Conservation (phyloP, 495 filamentous ascomycete species). For the Melanomma pulvis-pyrius region DNA sequence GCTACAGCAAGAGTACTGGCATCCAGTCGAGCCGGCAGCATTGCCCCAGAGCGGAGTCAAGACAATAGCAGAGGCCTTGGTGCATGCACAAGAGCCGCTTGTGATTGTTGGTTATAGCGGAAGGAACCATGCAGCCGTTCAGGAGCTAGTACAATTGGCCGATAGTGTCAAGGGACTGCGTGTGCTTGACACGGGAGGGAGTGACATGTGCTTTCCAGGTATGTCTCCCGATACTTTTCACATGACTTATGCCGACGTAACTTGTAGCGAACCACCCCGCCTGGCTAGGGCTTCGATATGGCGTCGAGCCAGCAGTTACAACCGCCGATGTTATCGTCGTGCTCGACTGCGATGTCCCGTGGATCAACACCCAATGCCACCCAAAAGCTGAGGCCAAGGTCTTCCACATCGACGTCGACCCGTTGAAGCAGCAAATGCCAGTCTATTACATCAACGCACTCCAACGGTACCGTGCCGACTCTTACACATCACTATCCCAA, state of each 20-base stretch:
- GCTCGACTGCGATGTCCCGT: slow-evolving; percentile 77
- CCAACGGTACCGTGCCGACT: slow-evolving; percentile 75
- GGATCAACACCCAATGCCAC: slow-evolving; percentile 64
- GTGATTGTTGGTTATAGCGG: slow-evolving; percentile 84
- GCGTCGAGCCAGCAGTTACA: slow-evolving; percentile 71
- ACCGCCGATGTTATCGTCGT: slow-evolving; percentile 85
- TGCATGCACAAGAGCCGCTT: slow-evolving; percentile 73
- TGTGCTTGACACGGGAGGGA: slow-evolving; percentile 86
- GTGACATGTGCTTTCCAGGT: slow-evolving; percentile 91
- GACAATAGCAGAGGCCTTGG: slow-evolving; percentile 70
- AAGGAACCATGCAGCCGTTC: slow-evolving; percentile 69
- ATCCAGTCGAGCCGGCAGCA: slow-evolving; percentile 73
- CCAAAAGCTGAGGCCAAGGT: slow-evolving; percentile 42
- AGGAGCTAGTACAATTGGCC: slow-evolving; percentile 75
- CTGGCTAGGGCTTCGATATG: slow-evolving; percentile 76
- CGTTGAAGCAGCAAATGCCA: slow-evolving; percentile 50
- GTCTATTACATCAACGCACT: slow-evolving; percentile 76
- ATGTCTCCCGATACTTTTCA: not conserved
- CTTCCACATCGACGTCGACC: slow-evolving; percentile 48
- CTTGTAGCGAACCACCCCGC: slow-evolving; percentile 45
- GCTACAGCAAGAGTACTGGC: slow-evolving; percentile 74
- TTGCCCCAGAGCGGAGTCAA: slow-evolving; percentile 67
- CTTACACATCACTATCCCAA: slow-evolving; percentile 71
- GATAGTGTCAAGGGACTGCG: slow-evolving; percentile 76
- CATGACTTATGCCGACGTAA: too few relatives aligned